Percentiles rank a stretch among this genome's conserved stretches.
These are phyloP conservation scores for Entomophthora muscae DNA, from an alignment of 371 early-diverging fungal genomes.

Conservation along the genomic window DNA sequence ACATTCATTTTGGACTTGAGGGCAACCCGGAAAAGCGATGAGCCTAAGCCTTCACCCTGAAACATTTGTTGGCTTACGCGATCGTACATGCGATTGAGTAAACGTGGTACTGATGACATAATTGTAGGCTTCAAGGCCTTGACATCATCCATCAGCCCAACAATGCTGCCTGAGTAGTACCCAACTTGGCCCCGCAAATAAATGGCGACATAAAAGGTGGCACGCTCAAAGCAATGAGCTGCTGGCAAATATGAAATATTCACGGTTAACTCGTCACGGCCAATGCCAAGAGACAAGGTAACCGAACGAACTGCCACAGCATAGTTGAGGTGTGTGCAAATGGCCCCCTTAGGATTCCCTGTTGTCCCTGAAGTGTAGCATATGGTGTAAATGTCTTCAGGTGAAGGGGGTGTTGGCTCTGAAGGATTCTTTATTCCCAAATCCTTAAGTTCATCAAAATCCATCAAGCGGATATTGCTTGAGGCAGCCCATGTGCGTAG, in stretches of 20 bases:
- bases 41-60: slow-evolving; percentile 33
- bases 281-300: not conserved
- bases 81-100: slow-evolving; percentile 80
- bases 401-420: slow-evolving; percentile 19
- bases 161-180: slow-evolving; percentile 65
- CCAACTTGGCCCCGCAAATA: slow-evolving; percentile 46
- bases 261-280: not conserved
- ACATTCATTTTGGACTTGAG: slow-evolving; percentile 33
- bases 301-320: slow-evolving; percentile 19
- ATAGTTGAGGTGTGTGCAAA: slow-evolving; percentile 33
- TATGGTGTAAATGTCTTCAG: slow-evolving; percentile 64
- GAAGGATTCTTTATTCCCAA: slow-evolving; percentile 18
- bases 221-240: slow-evolving; percentile 79
- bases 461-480: slow-evolving; percentile 24
- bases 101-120: slow-evolving; percentile 74
- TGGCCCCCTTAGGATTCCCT: slow-evolving; percentile 53
- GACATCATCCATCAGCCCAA: slow-evolving; percentile 63
- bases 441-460: slow-evolving; percentile 41
- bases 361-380: slow-evolving; percentile 92
- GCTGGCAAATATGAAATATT: slow-evolving; percentile 6
- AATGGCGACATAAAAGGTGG: slow-evolving; percentile 25
- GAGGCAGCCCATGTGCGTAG: slow-evolving; percentile 27
- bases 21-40: slow-evolving; percentile 43
- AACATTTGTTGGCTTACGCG: too few species aligned
- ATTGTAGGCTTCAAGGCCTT: slow-evolving; percentile 62